A percentile compares a stretch with the other conserved stretches of the same genome.
Conservation (phyloP, 805 yeast genomes). For the Ascoidea tarda region DNA sequence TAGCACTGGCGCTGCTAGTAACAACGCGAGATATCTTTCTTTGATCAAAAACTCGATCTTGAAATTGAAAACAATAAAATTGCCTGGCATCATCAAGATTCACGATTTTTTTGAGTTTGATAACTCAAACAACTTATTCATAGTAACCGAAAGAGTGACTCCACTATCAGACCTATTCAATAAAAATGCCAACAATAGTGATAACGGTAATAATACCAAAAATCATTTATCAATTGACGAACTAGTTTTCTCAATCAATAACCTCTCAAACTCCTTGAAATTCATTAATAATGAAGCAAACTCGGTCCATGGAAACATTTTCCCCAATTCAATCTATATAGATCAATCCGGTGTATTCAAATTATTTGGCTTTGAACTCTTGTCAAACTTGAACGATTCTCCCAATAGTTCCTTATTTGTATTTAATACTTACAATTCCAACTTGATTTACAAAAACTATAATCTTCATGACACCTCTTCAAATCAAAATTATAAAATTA, state of each 20-base stretch:
- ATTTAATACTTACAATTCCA: slow-evolving; percentile 18
- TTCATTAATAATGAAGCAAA: slow-evolving; percentile 20
- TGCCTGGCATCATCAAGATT: slow-evolving; percentile 56
- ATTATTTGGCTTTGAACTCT: slow-evolving; percentile 66
- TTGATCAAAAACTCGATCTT: slow-evolving; percentile 30
- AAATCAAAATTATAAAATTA: slow-evolving; percentile 17
- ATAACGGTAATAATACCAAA: slow-evolving; percentile 11
- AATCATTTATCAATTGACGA: background rate
- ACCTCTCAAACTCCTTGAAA: slow-evolving; percentile 32
- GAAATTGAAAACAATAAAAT: slow-evolving; percentile 39
- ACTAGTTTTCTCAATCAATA: slow-evolving; percentile 10
- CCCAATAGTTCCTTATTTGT: slow-evolving; percentile 14
- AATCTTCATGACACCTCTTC: too few relatives aligned
- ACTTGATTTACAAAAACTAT: too few relatives aligned
- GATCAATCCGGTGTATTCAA: slow-evolving; percentile 71
- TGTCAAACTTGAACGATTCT: slow-evolving; percentile 29
- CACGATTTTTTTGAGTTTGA: slow-evolving; percentile 57
- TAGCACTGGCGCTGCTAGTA: background rate
- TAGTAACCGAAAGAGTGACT: slow-evolving; percentile 53
- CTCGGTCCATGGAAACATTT: slow-evolving; percentile 52
- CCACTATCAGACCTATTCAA: slow-evolving; percentile 32
- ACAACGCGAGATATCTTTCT: slow-evolving; percentile 16
- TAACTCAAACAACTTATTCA: slow-evolving; percentile 25
- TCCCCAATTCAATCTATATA: slow-evolving; percentile 44
- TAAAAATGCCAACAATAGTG: slow-evolving; percentile 14